Base-by-base conservation (phyloP, 2,329 filamentous ascomycete genomes). In the Pyricularia pennisetigena region DNA sequence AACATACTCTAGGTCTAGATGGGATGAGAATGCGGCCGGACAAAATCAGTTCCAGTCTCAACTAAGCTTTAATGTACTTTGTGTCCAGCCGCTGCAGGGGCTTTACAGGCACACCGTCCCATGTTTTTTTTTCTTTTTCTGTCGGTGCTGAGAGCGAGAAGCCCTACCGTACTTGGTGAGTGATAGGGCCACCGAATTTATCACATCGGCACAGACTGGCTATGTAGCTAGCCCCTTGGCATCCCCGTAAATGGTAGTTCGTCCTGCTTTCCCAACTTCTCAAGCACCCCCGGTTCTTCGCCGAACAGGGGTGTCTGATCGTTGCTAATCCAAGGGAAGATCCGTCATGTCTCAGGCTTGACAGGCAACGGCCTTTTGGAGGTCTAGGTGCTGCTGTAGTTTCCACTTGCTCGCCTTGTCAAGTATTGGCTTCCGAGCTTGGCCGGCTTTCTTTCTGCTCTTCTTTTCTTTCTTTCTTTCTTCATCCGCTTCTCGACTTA, bases 401-500 rank as follows among this genome's bases (percentile, higher is more conserved):
- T 61, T 14, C 57, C n/a, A 24, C 24, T 61, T 24, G 7, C 23
- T 61, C 57, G 57, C 57, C 57, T 61, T 61, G 57, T 24, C 9
- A 4, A 6, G 26, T 61, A 61, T 61, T 61, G 57, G 57, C 57
- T 61, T 26, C 23, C 2, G 57, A 61, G 57, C 57, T 61, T 61
- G 57, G 57, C 57, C n/a, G 3, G 23, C 9, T 26, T 61, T 61
- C 24, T 24, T 26, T 61, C n/a, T 59, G 4, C 7, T n/a, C 9
- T 64, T 64, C 32, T 20, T 57, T 59, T 61, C 24, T 59, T 4
- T 16, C 26, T 41, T n/a, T 65, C 29, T 57, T 68, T 16, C 68
- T 69, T 64, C 24, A 24, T 64, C 49, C 20, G 20, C 67, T 65
- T 67, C 66, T 67, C 32, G 41, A 0, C n/a, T 57, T 67, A 63